Evolutionary conservation across 2,329 filamentous ascomycete genomes (phyloP), one percentile per base, ranked within the genome.

Genomic region (Davidsoniella eucalypti): DNA sequence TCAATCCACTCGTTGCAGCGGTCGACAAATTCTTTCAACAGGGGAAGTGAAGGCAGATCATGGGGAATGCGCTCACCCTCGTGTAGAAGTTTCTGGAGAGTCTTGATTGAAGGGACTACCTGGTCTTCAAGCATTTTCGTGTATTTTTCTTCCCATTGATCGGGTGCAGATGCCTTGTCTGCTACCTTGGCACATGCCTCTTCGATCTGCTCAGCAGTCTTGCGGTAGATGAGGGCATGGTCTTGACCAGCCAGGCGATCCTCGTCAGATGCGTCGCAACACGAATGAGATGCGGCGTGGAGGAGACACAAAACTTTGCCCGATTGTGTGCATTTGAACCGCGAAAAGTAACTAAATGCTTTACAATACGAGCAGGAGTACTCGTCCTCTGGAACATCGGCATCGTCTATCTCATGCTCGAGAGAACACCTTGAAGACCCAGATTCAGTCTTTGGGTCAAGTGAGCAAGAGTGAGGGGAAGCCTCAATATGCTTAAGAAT

Each of bases 1-100:
- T 96, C 92, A 55, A 95, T 87, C 84, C 93, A 95, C 62, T 94
- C 87, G 64, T 94, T 93, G 69, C 92, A 96, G 60, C 86, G 82
- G 58, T 94, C 87, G 63, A 98, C 92, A 67, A 94, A 98, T 57
- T 82, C 77, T 65, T 80, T 84, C 58, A 98, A 73, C 58, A 85
- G 77, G 58, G 83, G 75, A 55, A 98, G 74, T 55, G 87, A 88
- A 56, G 81, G 79, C 55, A 98, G 75, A 52, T 87, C 82, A 70
- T 85, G 93, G 52, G 90, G 87, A 60, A 98, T 95, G 65, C 87
- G 88, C 68, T 98, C 92, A 64, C 92, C 92, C 71, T 98, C 92
- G 61, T 82, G 82, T 53, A 96, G 72, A 50, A 98, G 72, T 45
- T 80, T 78, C 56, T 90, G 83, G 58, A 98, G 72, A 57, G 80